A percentile compares a stretch with the other conserved stretches of the same genome.
These are phyloP conservation scores for Stephanodiscus minutulus DNA, from an alignment of 108 stramenopile genomes.

Conservation along the genomic window DNA sequence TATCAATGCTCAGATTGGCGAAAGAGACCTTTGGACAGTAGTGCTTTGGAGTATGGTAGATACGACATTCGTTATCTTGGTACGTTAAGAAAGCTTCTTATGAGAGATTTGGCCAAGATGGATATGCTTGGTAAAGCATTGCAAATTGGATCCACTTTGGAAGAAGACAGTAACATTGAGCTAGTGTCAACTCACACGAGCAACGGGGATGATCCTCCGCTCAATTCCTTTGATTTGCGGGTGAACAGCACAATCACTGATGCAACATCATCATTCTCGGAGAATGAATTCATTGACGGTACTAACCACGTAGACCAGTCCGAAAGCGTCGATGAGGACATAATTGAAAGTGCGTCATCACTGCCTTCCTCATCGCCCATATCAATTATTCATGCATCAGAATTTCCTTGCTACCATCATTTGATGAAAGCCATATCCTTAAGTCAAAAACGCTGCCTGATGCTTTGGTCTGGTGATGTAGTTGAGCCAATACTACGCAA, in stretches of 20 bases:
- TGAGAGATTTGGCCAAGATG: constrained; percentile 65
- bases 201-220: background rate
- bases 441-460: constrained; percentile 71
- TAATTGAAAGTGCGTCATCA: background rate
- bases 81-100: constrained; percentile 67
- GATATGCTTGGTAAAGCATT: constrained; percentile 36
- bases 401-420: constrained; percentile 55
- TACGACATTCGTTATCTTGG: constrained; percentile 84
- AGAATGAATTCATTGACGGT: constrained; percentile 8
- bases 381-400: constrained; percentile 29
- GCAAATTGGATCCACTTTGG: constrained; percentile 14
- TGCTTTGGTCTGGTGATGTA: constrained; percentile 54
- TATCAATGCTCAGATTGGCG: constrained; percentile 94
- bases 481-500: constrained; percentile 55
- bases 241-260: constrained; percentile 4
- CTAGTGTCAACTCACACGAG: constrained; percentile 8
- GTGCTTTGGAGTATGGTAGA: constrained; percentile 85
- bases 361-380: constrained; percentile 7
- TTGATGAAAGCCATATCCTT: constrained; percentile 66
- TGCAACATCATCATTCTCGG: constrained; percentile 17
- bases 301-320: background rate
- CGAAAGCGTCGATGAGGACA: constrained; percentile 4
- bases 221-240: constrained; percentile 7
- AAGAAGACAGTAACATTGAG: constrained; percentile 7
- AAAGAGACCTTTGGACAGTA: constrained; percentile 77